These are phyloP conservation scores for Salmacisia buchloeana DNA, from an alignment of 1,284 basidiomycete species.

Conservation along the genomic window DNA sequence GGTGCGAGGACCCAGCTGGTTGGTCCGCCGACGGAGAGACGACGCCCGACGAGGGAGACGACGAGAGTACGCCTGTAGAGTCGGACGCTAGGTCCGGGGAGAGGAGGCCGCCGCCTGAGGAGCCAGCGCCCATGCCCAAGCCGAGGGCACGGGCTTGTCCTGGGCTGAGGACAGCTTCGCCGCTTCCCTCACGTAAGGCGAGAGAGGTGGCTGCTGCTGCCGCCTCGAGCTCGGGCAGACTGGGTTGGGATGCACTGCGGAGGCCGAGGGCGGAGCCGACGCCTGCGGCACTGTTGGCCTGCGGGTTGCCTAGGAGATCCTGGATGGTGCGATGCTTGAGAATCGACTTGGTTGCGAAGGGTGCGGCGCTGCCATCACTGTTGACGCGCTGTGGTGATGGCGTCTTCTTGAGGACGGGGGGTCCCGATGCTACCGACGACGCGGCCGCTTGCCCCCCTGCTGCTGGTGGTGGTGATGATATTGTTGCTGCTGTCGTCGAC, in stretches of 20 bases:
- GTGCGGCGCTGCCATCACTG: slow-evolving; percentile 7
- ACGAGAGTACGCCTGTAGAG: no score
- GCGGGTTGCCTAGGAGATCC: slow-evolving; percentile 64
- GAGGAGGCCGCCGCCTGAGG: no score
- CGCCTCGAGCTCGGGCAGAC: slow-evolving; percentile 32
- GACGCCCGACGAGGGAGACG: no score
- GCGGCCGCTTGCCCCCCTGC: no score
- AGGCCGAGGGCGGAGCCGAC: slow-evolving; percentile 50
- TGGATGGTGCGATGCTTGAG: slow-evolving; percentile 90
- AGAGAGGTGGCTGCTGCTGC: slow-evolving; percentile 21
- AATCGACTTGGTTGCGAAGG: slow-evolving; percentile 67
- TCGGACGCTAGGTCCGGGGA: no score
- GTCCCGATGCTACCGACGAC: no score
- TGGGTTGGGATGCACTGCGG: slow-evolving; percentile 53
- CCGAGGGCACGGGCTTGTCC: neutral
- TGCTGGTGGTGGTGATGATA: neutral
- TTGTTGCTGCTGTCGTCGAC: neutral
- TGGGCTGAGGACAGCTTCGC: neutral
- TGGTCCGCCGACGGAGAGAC: neutral
- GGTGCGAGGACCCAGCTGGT: neutral
- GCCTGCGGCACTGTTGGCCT: neutral
- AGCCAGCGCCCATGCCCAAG: neutral
- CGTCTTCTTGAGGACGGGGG: no score
- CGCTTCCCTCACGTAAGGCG: neutral
- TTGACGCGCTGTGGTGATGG: neutral